Conservation (phyloP, 495 filamentous ascomycete genomes). For the Massariosphaeria phaeospora region DNA sequence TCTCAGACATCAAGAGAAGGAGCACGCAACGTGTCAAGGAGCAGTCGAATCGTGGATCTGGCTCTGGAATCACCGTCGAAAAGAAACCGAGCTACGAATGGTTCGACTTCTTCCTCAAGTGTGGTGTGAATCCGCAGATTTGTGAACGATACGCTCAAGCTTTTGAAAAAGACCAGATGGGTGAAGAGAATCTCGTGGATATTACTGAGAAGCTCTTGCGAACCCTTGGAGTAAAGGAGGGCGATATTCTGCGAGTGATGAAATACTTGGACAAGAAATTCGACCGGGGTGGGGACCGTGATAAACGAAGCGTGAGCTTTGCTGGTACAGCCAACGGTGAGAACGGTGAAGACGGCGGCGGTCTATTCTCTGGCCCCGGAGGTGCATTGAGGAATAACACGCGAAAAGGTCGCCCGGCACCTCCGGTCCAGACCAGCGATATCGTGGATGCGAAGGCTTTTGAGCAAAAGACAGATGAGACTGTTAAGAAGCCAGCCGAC, state of each 20-base stretch:
- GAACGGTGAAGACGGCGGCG: constrained; percentile 53
- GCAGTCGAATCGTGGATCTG: constrained; percentile 21
- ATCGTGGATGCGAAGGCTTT: constrained; percentile 84
- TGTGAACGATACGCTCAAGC: constrained; percentile 91
- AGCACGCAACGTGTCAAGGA: constrained; percentile 41
- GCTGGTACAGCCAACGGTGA: constrained; percentile 50
- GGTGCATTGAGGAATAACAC: constrained; percentile 89
- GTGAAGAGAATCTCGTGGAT: constrained; percentile 82
- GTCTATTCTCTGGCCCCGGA: constrained; percentile 87
- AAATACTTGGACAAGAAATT: constrained; percentile 81
- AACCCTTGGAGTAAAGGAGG: constrained; percentile 85
- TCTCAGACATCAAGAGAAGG: constrained; percentile 65
- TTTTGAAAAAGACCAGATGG: constrained; percentile 88
- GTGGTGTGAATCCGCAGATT: constrained; percentile 82
- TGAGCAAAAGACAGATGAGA: constrained; percentile 54
- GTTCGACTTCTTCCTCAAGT: constrained; percentile 96
- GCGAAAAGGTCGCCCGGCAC: constrained; percentile 83
- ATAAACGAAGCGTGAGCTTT: constrained; percentile 62
- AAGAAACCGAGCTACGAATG: constrained; percentile 81
- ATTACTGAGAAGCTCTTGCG: constrained; percentile 76
- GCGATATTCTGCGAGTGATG: constrained; percentile 93
- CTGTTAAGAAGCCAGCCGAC: constrained; percentile 44
- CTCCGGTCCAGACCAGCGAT: constrained; percentile 75
- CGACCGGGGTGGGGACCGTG: constrained; percentile 51
- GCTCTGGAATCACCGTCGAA: constrained; percentile 49